Base-by-base conservation (phyloP, 2,329 filamentous ascomycete genomes). In the Trichoderma guizhouense region DNA sequence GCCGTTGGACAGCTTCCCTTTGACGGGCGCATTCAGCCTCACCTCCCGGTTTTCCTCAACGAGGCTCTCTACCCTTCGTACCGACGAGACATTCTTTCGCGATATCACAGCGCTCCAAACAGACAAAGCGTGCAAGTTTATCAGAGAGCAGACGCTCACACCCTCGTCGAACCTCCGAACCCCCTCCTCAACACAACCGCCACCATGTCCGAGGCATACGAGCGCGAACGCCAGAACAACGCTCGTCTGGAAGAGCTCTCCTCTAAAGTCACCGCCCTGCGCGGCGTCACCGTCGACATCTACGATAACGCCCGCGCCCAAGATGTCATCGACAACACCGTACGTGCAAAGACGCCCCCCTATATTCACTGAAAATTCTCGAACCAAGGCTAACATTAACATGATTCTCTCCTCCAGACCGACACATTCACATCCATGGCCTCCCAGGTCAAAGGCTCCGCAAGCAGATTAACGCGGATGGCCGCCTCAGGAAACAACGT, bases 251-350 rank as follows among this genome's bases (percentile, higher is more conserved):
- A 95, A 78, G 94, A 97, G 81, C 92, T 99, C 47, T 92, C 93
- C 18, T 88, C 90, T 75, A 99, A 99, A 84, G 95, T 98, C 70
- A 93, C 93, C 21, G 94, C 94, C 67, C 89, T 99, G 74, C 94
- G 95, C 79, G 93, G 93, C 82, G 94, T 99, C 65, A 99, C 96
- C 55, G 90, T 98, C 75, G 94, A 99, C 84, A 99, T 99, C 79
- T 98, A 98, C 87, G 95, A 98, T 84, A 94, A 96, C 81, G 96
- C 96, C 64, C 90, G 94, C 72, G 90, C 93, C 77, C 95, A 98
- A 78, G 90, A 92, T 75, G 89, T 97, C 74, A 93, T 99, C 76
- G 94, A 99, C 82, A 91, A 90, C 78, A 95, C 93, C 51, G 93
- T 97, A 87, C 72, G 28, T n/a, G n/a, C n/a, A n/a, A n/a, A n/a